A percentile compares a stretch with the other conserved stretches of the same genome.
Conservation (phyloP, 371 early-diverging fungal genomes). For the Batkoa obscura region DNA sequence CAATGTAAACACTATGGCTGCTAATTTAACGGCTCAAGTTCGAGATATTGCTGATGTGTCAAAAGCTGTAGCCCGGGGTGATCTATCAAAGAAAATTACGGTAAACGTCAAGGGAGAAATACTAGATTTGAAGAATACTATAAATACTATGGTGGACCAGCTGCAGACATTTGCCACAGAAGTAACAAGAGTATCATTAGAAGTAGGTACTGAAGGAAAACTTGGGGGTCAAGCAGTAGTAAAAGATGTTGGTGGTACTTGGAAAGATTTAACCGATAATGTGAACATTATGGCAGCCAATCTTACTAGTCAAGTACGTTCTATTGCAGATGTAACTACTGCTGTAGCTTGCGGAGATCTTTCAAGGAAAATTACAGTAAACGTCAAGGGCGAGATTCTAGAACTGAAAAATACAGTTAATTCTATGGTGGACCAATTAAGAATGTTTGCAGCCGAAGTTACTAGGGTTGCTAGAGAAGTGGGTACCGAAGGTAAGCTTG, state of each 20-base stretch:
- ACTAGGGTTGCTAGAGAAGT: conserved; percentile 27
- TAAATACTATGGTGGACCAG: conserved; percentile 31
- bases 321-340: conserved; percentile 23
- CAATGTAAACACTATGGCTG: conserved; percentile 23
- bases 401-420: conserved; percentile 32
- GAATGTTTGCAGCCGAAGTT: conserved; percentile 26
- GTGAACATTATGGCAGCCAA: conserved; percentile 26
- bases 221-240: conserved; percentile 27
- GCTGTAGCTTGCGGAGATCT: conserved; percentile 29
- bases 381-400: conserved; percentile 26
- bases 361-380: conserved; percentile 20
- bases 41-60: conserved; percentile 25
- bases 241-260: conserved; percentile 27
- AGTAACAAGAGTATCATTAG: conserved; percentile 25
- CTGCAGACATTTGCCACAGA: conserved; percentile 26
- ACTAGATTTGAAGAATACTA: conserved; percentile 18
- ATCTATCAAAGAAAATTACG: conserved; percentile 24
- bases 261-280: conserved; percentile 31
- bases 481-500: conserved; percentile 29
- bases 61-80: conserved; percentile 24
- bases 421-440: conserved; percentile 28
- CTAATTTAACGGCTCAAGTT: conserved; percentile 27
- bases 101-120: conserved; percentile 21
- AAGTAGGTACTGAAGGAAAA: conserved; percentile 29
- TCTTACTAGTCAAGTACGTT: conserved; percentile 28